phyloP scores from a whole-genome alignment of 495 filamentous ascomycete species.

The Oleoguttula mirabilis region DNA sequence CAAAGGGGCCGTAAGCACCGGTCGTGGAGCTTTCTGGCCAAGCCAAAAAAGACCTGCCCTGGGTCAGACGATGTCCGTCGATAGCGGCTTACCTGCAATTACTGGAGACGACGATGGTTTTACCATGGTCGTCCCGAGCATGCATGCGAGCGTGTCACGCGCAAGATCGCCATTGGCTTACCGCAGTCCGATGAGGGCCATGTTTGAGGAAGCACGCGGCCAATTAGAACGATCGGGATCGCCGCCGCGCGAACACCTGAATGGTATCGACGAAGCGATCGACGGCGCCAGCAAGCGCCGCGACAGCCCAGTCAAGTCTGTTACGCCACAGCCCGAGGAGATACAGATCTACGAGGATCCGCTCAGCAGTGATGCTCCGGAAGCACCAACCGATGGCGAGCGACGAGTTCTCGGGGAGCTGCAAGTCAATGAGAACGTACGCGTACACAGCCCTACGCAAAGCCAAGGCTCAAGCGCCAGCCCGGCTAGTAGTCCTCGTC shows the following conservation, averaged over 20 bases:
- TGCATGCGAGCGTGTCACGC: conserved; percentile 11
- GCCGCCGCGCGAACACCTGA: conserved; percentile 2
- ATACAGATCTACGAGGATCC: conserved; percentile 35
- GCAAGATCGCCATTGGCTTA: conserved; percentile 13
- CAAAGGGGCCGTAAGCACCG: conserved; percentile 2
- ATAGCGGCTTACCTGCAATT: conserved; percentile 22
- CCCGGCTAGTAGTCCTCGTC: conserved; percentile 10
- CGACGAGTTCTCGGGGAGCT: conserved; percentile 31
- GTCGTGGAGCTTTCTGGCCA: conserved; percentile 4
- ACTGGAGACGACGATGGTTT: conserved; percentile 30
- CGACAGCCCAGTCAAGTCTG: conserved; percentile 10
- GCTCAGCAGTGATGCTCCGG: conserved; percentile 21
- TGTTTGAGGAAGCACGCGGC: conserved; percentile 18
- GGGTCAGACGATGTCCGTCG: conserved; percentile 25
- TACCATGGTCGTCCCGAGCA: conserved; percentile 32
- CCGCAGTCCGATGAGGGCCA: conserved; percentile 17
- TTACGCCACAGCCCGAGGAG: conserved; percentile 17
- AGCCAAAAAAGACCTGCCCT: conserved; percentile 22
- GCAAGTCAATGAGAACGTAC: conserved; percentile 31
- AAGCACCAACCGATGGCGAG: conserved; percentile 12
- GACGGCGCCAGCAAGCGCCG: conserved; percentile 3
- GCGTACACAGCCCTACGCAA: conserved; percentile 20
- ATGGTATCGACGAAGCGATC: conserved; percentile 9
- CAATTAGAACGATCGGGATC: conserved; percentile 10
- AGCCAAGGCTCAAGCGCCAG: conserved; percentile 21